Base-by-base conservation (phyloP, 805 yeast genomes). In the Candida verbasci region DNA sequence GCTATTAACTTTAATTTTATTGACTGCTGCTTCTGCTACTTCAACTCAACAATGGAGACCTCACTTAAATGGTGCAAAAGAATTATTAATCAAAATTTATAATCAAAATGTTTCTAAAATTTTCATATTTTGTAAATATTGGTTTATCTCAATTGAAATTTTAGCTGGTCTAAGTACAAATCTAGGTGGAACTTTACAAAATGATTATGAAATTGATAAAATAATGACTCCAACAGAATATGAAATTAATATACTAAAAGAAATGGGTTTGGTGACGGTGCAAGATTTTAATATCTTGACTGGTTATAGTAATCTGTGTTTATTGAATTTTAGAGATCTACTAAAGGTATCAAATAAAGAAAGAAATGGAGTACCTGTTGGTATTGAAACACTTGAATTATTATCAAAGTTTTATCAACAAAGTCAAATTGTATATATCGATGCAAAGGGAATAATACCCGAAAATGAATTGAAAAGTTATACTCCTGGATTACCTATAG, bases 21-120 rank as follows among this genome's bases (percentile, higher is more conserved):
- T 82, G 20, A 81, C 87, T 1, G 67, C 80, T 4, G 77, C 77
- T 24, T 75, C 76, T 40, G 80, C 82, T 0, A 55, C 74, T 4
- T 57, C 66, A 10, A 64, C 66, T 33, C 72, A 71, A 38, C 69
- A 72, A 39, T 80, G 85, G 86, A 61, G 82, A 40, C 75, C 82
- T 1, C 85, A 80, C 55, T 53, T 79, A 15, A 53, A 72, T 37
- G 84, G 82, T 2, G 85, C 84, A 0, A 78, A 76, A 45, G 80
- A 76, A 38, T 51, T 80, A 12, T 58, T 80, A 10, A 53, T 76
- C 32, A 77, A 74, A 42, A 42, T 40, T 49, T 7, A 28, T 41
- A 16, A 38, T 21, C 33, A 27, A 17, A 53, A 49, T 21, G 29
- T 44, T 34, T 61, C 76, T 3, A 61, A 62, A 25, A 63, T 70